Percentiles rank a stretch among this genome's conserved stretches.
phyloP scores from a whole-genome alignment of 2,329 filamentous ascomycete species.

The Fusarium keratoplasticum region DNA sequence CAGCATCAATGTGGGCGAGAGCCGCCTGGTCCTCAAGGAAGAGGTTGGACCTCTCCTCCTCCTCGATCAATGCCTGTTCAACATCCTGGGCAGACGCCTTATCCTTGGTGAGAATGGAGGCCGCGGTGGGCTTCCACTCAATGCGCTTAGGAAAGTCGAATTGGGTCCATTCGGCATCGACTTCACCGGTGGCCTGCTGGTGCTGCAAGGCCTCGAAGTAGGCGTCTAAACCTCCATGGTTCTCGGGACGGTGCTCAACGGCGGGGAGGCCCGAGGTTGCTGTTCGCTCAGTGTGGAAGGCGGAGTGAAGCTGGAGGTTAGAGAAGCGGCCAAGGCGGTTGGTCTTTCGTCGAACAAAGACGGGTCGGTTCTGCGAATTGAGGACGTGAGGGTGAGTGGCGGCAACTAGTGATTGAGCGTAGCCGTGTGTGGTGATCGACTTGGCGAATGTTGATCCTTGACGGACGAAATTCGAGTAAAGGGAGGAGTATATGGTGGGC shows the following conservation, averaged over 20 bases:
- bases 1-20: slow-evolving; percentile 86
- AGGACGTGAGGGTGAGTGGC: slow-evolving; percentile 84
- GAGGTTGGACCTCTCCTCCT: slow-evolving; percentile 53
- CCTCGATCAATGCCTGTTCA: slow-evolving; percentile 49
- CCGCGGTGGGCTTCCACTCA: slow-evolving; percentile 81
- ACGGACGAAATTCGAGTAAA: slow-evolving; percentile 88
- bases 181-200: slow-evolving; percentile 71
- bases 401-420: slow-evolving; percentile 97
- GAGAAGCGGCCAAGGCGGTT: slow-evolving; percentile 66
- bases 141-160: slow-evolving; percentile 90
- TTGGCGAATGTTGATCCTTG: slow-evolving; percentile 88
- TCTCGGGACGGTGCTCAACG: slow-evolving; percentile 66
- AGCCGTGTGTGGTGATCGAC: slow-evolving; percentile 96
- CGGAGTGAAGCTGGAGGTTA: slow-evolving; percentile 77
- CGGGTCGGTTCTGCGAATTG: slow-evolving; percentile 77
- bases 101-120: slow-evolving; percentile 70
- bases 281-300: slow-evolving; percentile 73
- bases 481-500: slow-evolving; percentile 77
- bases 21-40: slow-evolving; percentile 66
- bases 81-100: slow-evolving; percentile 55
- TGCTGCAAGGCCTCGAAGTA: slow-evolving; percentile 93
- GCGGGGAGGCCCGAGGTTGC: slow-evolving; percentile 57
- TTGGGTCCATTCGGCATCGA: slow-evolving; percentile 89
- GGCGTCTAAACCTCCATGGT: slow-evolving; percentile 80
- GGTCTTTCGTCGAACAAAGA: slow-evolving; percentile 69